Evolutionary conservation across 2,329 filamentous ascomycete species (phyloP).

Genomic region (Aureobasidium sp.): DNA sequence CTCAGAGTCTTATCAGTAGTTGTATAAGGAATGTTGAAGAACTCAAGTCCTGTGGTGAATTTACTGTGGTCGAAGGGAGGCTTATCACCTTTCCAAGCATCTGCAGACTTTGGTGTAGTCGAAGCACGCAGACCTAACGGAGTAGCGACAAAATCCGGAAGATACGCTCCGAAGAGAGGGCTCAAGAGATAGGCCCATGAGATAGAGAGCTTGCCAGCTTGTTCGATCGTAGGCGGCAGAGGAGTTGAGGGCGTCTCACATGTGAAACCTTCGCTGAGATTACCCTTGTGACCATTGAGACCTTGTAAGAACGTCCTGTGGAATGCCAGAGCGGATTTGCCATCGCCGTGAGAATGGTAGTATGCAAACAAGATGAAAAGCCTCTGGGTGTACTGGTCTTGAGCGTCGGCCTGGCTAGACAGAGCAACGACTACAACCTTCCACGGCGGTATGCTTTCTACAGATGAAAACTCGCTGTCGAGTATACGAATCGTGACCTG

Average conservation of each 20-base stretch:
- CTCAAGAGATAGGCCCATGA: conserved; percentile 39
- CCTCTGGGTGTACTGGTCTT: neutral
- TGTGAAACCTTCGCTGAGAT: neutral
- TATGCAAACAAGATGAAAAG: conserved; percentile 36
- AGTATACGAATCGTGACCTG: neutral
- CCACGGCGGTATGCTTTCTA: conserved; percentile 35
- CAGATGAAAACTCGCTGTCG: conserved; percentile 19
- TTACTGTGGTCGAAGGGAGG: conserved; percentile 22
- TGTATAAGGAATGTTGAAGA: conserved; percentile 28
- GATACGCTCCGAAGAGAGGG: conserved; percentile 32
- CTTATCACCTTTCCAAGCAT: conserved; percentile 30
- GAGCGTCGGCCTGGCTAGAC: neutral
- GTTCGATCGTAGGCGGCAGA: conserved; percentile 34
- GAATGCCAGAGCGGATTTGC: conserved; percentile 36
- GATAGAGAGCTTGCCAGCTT: conserved; percentile 34
- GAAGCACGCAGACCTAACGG: conserved; percentile 28
- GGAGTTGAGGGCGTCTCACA: conserved; percentile 18
- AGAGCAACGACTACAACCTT: conserved; percentile 34
- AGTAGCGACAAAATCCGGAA: conserved; percentile 30
- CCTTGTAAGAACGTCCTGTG: conserved; percentile 35
- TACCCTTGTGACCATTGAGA: neutral
- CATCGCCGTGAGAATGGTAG: conserved; percentile 41
- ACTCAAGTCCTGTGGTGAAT: conserved; percentile 27
- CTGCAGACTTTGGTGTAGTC: conserved; percentile 22
- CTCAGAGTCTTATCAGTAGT: conserved; percentile 26